Base-by-base conservation (phyloP, 2,329 filamentous ascomycete genomes). In the Ascocoryne sarcoides region DNA sequence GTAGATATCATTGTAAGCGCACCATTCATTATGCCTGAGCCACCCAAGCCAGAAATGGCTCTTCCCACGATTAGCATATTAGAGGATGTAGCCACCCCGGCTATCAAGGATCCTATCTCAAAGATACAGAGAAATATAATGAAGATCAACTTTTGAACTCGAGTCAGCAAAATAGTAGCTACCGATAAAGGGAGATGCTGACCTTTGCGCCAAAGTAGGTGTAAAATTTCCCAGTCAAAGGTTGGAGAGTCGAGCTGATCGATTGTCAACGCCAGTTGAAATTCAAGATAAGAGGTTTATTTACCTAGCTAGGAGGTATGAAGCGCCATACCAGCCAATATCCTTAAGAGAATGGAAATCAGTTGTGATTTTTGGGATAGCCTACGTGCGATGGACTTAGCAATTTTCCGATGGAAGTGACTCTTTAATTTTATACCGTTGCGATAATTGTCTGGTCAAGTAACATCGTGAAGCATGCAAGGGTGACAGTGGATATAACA, bases 211-310 rank as follows among this genome's bases (percentile, higher is more conserved):
- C 61, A 35, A 67, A 65, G 19, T 64, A 56, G 2, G 55, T 65
- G 45, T 73, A 76, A 1, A 76, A 41, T 49, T 68, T 74, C 1
- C 72, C 73, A 0, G 67, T 64, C 12, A 75, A 59, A 2, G 70
- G 70, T 40, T 73, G 70, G 2, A 75, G 52, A 10, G 69, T 64
- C 32, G 67, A 64, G 42, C 68, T 73, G 30, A 16, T 5, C 10
- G 7, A 12, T n/a, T 32, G 16, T 21, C 29, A 21, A n/a, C 10
- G 12, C 14, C 10, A 12, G 16, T 8, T n/a, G 32, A 20, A 18
- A 32, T n/a, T n/a, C 5, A 4, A 12, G 26, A 8, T 28, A 8
- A 28, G n/a, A 28, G 8, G 8, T 28, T 28, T n/a, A 28, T n/a
- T 5, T 32, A 32, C 30, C 10, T 19, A 3, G 32, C 17, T 7